Percentiles rank a stretch among this genome's conserved stretches.
phyloP scores from a whole-genome alignment of 2,329 filamentous ascomycete genomes.

The Curvularia lunata region DNA sequence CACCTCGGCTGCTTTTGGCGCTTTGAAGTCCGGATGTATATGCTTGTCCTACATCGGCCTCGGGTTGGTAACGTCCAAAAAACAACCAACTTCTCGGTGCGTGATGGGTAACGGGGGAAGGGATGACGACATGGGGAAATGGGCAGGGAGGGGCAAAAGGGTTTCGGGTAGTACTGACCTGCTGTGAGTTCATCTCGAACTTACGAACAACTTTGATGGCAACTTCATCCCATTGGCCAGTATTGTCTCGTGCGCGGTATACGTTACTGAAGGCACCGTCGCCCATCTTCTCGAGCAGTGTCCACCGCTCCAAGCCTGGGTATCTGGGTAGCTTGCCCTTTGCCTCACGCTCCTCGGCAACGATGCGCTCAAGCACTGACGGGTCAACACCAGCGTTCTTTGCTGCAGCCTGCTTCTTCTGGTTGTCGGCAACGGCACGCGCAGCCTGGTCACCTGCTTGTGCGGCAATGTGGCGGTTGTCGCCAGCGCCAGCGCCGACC shows the following conservation, averaged over 20 bases:
- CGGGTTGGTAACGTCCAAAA: constrained; percentile 58
- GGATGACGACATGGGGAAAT: constrained; percentile 39
- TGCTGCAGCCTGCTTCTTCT: constrained; percentile 60
- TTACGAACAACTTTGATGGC: constrained; percentile 99
- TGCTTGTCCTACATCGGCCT: constrained; percentile 75
- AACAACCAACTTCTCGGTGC: constrained; percentile 26
- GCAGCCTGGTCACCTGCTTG: constrained; percentile 71
- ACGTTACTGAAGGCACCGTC: constrained; percentile 99
- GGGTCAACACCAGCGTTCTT: constrained; percentile 57
- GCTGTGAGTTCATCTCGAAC: constrained; percentile 97
- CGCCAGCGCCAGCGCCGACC: constrained; percentile 64
- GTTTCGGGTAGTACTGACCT: constrained; percentile 71
- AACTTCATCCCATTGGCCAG: constrained; percentile 76
- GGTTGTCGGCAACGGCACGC: constrained; percentile 66
- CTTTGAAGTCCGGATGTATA: constrained; percentile 95
- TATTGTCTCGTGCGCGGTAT: constrained; percentile 81
- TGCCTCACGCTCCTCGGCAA: constrained; percentile 89
- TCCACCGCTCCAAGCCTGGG: constrained; percentile 84
- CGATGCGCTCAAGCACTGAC: constrained; percentile 79
- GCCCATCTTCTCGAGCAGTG: constrained; percentile 94
- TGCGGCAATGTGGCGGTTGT: constrained; percentile 69
- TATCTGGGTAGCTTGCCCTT: constrained; percentile 86
- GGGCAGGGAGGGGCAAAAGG: constrained; percentile 41
- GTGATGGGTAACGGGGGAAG: constrained; percentile 34
- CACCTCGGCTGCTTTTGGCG: constrained; percentile 96